Evolutionary conservation across 1,284 basidiomycete genomes (phyloP).

Genomic region (Tylopilus orsonianus): DNA sequence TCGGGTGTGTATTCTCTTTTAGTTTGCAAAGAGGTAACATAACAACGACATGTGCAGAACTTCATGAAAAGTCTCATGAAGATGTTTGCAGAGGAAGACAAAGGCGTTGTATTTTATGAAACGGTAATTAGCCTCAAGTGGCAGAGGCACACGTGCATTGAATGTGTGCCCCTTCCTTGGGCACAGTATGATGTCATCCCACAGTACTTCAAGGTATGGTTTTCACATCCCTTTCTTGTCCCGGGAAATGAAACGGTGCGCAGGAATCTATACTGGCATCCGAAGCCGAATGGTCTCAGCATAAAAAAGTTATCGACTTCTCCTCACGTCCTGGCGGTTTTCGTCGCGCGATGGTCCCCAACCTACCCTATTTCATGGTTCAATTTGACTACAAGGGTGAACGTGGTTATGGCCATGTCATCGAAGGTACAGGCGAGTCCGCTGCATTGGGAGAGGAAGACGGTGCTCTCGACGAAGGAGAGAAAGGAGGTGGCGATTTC

Average conservation of each 20-base stretch:
- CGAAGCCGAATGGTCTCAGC: slow-evolving; percentile 96
- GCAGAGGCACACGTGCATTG: slow-evolving; percentile 91
- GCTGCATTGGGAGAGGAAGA: slow-evolving; percentile 64
- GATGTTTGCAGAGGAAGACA: slow-evolving; percentile 88
- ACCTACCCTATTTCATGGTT: slow-evolving; percentile 98
- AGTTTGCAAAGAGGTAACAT: not conserved
- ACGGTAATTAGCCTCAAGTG: slow-evolving; percentile 83
- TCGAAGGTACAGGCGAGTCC: slow-evolving; percentile 81
- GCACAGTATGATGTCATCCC: slow-evolving; percentile 83
- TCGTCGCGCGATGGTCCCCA: slow-evolving; percentile 89
- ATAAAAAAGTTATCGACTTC: slow-evolving; percentile 96
- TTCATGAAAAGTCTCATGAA: slow-evolving; percentile 99
- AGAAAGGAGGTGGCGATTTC: slow-evolving; percentile 86
- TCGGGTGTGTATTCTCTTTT: slow-evolving; percentile 51
- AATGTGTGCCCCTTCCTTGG: slow-evolving; percentile 89
- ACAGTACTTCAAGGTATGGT: slow-evolving; percentile 84
- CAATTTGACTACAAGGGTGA: slow-evolving; percentile 98
- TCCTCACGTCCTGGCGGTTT: slow-evolving; percentile 85
- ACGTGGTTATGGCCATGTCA: slow-evolving; percentile 96
- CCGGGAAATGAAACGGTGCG: slow-evolving; percentile 6
- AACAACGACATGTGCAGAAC: slow-evolving; percentile 57
- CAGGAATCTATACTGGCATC: slow-evolving; percentile 90
- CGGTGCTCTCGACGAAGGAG: slow-evolving; percentile 74
- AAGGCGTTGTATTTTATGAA: slow-evolving; percentile 93
- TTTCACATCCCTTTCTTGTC: slow-evolving; percentile 1